Evolutionary conservation across 768 basidiomycete genomes (phyloP).

Genomic region (Rhodotorula kratochvilovae): DNA sequence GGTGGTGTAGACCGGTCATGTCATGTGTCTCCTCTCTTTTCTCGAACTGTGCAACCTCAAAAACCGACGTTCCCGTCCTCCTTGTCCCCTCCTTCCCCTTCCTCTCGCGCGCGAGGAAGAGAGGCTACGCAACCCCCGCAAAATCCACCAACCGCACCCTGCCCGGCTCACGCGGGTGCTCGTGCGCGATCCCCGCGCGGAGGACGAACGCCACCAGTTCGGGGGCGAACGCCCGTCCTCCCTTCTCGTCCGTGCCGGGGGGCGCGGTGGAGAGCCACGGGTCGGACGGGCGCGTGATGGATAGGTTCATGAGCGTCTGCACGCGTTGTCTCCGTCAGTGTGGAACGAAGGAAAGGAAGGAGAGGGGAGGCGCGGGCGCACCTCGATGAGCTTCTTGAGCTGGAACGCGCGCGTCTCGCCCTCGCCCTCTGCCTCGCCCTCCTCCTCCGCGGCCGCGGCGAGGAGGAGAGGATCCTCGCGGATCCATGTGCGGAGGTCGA

Average conservation of each 20-base stretch:
- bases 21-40: too few relatives aligned
- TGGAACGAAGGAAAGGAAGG: not conserved
- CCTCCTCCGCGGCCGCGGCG: not conserved
- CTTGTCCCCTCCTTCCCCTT: too few relatives aligned
- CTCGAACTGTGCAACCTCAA: too few relatives aligned
- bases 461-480: not conserved
- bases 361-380: too few relatives aligned
- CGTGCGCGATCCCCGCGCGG: not conserved
- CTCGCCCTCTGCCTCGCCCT: too few relatives aligned
- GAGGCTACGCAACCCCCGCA: not conserved
- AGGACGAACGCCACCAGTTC: not conserved
- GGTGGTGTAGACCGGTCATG: too few relatives aligned
- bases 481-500: not conserved
- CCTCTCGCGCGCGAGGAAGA: too few relatives aligned
- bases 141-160: not conserved
- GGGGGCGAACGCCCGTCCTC: too few relatives aligned
- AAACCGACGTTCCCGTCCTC: too few relatives aligned
- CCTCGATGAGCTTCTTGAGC: conserved; percentile 12
- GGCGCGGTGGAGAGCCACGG: not conserved
- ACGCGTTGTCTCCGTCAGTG: too few relatives aligned
- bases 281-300: not conserved
- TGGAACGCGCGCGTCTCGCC: not conserved
- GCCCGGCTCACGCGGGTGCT: not conserved
- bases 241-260: too few relatives aligned
- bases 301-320: conserved; percentile 14